Base-by-base conservation (phyloP, 306 rosid genomes). In the Cucumis melo region DNA sequence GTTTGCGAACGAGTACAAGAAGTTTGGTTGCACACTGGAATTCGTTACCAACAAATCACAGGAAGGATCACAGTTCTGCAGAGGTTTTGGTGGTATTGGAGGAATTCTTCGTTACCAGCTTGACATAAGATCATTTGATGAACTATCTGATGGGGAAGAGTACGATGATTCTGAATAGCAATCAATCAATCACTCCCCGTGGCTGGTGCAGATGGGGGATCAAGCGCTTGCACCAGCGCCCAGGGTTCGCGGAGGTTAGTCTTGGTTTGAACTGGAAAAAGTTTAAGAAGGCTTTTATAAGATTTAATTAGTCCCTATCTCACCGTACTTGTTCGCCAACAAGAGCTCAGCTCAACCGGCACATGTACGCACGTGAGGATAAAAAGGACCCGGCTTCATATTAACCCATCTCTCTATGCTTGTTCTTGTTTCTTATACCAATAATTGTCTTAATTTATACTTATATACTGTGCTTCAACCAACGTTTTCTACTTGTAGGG, bases 71-170 rank as follows among this genome's bases (percentile, higher is more conserved):
- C 97, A 91, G 78, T 91, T 91, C 80, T 91, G 97, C 86, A 82
- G 97, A 61, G 97, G 97, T 53, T 91, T 91, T 71, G 97, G 97
- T 74, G 97, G 97, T 36, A 91, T 91, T 77, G 97, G 96, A 14
- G 97, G 97, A 10, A 91, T 89, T 77, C 96, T 91, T 78, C 96
- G 97, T 44, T 91, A 91, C 90, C 97, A 91, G 88, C 96, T 91
- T 10, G 96, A 92, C 74, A 92, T 92, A 59, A 82, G 97, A 82
- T 86, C 96, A 6, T 85, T 90, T 1, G 93, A 92, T 55, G 96
- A 92, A 73, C 46, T 90, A 66, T 92, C 97, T 74, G 93, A 86
- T 68, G 92, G 83, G 23, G 96, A 75, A 85, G 83, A 81, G 71
- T 89, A 81, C 15, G 96, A 82, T 16, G 96, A 91, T 74, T 81